Percentiles rank a stretch among this genome's conserved stretches.
Conservation (phyloP, 371 early-diverging fungal genomes). For the Blakeslea trispora region DNA sequence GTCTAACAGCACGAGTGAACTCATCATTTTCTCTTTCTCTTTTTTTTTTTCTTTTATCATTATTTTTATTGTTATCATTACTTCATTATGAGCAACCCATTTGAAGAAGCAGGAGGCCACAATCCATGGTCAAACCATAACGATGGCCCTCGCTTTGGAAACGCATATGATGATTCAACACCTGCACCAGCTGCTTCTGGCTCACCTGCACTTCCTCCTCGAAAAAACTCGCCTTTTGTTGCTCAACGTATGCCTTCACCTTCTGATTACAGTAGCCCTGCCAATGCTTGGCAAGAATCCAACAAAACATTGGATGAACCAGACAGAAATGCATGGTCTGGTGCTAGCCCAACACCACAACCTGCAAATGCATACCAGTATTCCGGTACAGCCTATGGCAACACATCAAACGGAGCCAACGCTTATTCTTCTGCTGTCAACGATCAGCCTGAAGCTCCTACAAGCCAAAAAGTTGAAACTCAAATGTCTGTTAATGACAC, state of each 20-base stretch:
- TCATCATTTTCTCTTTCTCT: neutral
- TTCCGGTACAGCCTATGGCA: constrained; percentile 32
- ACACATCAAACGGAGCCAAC: constrained; percentile 8
- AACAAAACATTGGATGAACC: constrained; percentile 25
- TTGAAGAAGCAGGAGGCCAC: neutral
- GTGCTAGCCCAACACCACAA: constrained; percentile 5
- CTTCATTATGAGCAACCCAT: neutral
- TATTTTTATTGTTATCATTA: neutral
- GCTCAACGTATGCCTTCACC: constrained; percentile 40
- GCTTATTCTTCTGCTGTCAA: constrained; percentile 23
- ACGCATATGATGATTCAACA: neutral
- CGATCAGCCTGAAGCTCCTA: neutral
- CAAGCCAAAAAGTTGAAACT: constrained; percentile 7
- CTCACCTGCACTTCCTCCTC: constrained; percentile 26
- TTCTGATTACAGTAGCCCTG: constrained; percentile 31
- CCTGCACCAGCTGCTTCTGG: neutral
- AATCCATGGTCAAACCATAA: neutral
- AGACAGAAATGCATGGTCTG: constrained; percentile 11
- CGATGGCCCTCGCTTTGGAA: neutral
- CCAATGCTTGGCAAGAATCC: constrained; percentile 33
- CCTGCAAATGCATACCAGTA: constrained; percentile 32
- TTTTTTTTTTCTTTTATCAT: neutral
- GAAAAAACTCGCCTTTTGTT: constrained; percentile 21
- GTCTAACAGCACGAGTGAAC: neutral
- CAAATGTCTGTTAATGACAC: constrained; percentile 9